A percentile compares a stretch with the other conserved stretches of the same genome.
Evolutionary conservation across 305 asterid species (phyloP).

Genomic region (Solanum hybrid): DNA sequence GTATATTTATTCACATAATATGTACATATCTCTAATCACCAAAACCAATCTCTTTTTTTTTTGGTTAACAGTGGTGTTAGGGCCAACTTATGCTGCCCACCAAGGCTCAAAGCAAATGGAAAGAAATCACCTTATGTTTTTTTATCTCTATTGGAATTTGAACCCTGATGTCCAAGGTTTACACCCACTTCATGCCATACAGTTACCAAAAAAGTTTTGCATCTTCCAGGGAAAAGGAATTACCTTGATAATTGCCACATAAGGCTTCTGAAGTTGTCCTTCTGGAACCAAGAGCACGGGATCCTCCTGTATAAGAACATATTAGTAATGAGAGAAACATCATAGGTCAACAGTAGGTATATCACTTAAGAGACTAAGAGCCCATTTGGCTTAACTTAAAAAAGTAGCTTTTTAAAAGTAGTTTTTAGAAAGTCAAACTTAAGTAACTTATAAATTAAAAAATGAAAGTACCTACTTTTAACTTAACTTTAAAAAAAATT

Average conservation of each 20-base stretch:
- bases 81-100: neutral
- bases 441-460: neutral
- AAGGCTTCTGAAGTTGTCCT: conserved; percentile 51
- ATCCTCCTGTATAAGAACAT: conserved; percentile 57
- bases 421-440: neutral
- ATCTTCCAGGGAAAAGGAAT: neutral
- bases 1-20: neutral
- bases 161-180: neutral
- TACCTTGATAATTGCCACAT: conserved; percentile 92
- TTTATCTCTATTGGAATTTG: neutral
- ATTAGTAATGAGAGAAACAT: neutral
- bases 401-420: neutral
- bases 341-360: neutral
- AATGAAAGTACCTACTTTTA: neutral
- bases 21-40: neutral
- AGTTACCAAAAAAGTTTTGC: neutral
- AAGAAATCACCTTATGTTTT: neutral
- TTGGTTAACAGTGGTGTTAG: neutral
- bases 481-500: no score
- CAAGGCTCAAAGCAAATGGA: neutral
- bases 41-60: neutral
- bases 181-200: neutral
- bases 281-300: conserved; percentile 77
- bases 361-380: neutral
- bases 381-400: neutral